A percentile compares a stretch with the other conserved stretches of the same genome.
These are phyloP conservation scores for Bacterosira constricta DNA, from an alignment of 108 stramenopile genomes.

Conservation along the genomic window DNA sequence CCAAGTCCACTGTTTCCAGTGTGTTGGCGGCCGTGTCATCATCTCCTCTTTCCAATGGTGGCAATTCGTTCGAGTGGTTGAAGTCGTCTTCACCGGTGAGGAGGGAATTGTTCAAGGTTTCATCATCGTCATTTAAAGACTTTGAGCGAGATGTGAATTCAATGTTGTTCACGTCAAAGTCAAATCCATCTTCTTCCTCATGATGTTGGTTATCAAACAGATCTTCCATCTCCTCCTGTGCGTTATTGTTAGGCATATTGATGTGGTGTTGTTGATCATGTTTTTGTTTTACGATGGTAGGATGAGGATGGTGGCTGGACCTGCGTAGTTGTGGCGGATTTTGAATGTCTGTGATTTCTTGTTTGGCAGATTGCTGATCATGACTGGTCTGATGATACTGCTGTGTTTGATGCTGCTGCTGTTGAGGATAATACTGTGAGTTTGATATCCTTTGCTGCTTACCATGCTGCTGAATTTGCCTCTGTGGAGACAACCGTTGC, in stretches of 20 bases:
- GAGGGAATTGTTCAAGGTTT: slow-evolving; percentile 3
- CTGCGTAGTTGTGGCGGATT: neutral
- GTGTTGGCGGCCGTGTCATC: slow-evolving; percentile 41
- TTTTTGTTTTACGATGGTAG: neutral
- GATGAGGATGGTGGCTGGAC: neutral
- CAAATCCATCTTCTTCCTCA: neutral
- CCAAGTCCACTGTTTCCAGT: slow-evolving; percentile 42
- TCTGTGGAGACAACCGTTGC: neutral
- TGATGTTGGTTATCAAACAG: no score
- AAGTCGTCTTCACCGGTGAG: slow-evolving; percentile 32
- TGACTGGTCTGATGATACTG: neutral
- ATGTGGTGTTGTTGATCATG: neutral
- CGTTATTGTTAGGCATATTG: neutral
- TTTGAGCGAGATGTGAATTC: neutral
- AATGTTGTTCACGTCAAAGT: slow-evolving; percentile 8
- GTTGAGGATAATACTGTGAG: slow-evolving; percentile 2
- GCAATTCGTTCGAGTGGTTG: slow-evolving; percentile 16
- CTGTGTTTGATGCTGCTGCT: neutral
- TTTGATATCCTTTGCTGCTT: neutral
- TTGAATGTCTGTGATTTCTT: neutral
- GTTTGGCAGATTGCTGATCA: neutral
- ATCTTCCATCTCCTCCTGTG: no score
- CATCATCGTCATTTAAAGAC: slow-evolving; percentile 2
- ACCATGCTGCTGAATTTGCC: neutral
- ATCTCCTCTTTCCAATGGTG: slow-evolving; percentile 1